phyloP scores from a whole-genome alignment of 2,329 filamentous ascomycete genomes.

The Trichophyton simii region DNA sequence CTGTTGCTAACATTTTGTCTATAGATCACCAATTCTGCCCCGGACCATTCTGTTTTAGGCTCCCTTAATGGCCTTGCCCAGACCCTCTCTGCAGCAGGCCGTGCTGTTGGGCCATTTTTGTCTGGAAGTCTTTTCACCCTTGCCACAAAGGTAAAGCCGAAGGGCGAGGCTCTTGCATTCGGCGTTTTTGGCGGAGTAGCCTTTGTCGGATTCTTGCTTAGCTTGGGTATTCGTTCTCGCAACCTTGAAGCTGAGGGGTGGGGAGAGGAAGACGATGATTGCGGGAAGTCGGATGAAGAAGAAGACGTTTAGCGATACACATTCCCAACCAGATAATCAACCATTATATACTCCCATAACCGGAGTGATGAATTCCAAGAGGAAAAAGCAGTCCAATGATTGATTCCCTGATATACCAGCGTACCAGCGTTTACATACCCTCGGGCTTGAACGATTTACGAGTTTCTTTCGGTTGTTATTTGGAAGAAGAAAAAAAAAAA shows the following conservation, averaged over 20 bases:
- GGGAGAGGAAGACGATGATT: constrained; percentile 29
- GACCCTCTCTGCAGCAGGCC: constrained; percentile 78
- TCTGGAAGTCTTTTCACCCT: constrained; percentile 78
- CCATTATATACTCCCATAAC: neutral
- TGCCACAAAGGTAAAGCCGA: constrained; percentile 58
- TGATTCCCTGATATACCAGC: neutral
- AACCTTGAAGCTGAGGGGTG: constrained; percentile 48
- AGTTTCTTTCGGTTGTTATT: neutral
- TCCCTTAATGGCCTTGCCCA: constrained; percentile 89
- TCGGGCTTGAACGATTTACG: neutral
- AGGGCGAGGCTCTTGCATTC: constrained; percentile 77
- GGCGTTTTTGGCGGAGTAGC: constrained; percentile 75
- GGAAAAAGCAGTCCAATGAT: neutral
- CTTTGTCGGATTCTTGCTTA: constrained; percentile 66
- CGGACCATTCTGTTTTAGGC: constrained; percentile 72
- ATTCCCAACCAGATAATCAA: neutral
- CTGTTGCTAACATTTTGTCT: neutral
- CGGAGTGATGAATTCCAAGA: neutral
- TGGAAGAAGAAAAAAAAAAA: neutral
- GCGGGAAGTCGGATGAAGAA: constrained; percentile 36
- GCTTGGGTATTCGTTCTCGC: constrained; percentile 60
- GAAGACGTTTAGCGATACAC: constrained; percentile 9
- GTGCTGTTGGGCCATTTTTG: constrained; percentile 76
- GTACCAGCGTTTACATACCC: neutral
- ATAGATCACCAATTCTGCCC: constrained; percentile 85